Conservation (phyloP, 768 basidiomycete species). For the Boletus fagicola region DNA sequence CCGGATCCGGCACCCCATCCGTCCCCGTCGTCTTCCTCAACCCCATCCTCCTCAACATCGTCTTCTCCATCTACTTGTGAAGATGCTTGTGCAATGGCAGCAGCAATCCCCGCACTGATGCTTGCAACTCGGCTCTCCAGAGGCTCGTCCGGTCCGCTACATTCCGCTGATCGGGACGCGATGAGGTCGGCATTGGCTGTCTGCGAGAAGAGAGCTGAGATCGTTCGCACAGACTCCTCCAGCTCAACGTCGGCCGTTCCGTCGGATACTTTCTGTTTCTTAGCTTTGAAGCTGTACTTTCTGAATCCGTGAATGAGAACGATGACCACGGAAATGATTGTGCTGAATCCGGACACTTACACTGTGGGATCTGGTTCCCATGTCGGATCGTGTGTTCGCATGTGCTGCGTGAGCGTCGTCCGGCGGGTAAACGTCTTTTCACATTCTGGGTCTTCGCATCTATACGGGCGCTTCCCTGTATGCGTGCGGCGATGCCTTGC, state of each 20-base stretch:
- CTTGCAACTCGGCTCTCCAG: slow-evolving; percentile 69
- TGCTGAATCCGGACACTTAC: slow-evolving; percentile 43
- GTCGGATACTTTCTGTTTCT: slow-evolving; percentile 52
- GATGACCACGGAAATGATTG: neutral
- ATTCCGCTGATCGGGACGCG: slow-evolving; percentile 34
- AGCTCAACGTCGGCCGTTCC: slow-evolving; percentile 59
- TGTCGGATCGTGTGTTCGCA: slow-evolving; percentile 81
- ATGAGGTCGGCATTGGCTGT: slow-evolving; percentile 39
- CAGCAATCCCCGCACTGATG: slow-evolving; percentile 78
- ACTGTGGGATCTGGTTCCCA: slow-evolving; percentile 85
- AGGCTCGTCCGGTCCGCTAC: slow-evolving; percentile 36
- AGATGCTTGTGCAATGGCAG: slow-evolving; percentile 73
- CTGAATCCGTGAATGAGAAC: slow-evolving; percentile 37
- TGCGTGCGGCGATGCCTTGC: slow-evolving; percentile 90
- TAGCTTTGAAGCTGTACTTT: slow-evolving; percentile 77
- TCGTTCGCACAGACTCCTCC: slow-evolving; percentile 71
- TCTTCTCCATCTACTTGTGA: slow-evolving; percentile 57
- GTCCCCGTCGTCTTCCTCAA: slow-evolving; percentile 43
- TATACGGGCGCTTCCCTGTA: slow-evolving; percentile 83
- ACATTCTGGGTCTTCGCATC: slow-evolving; percentile 78
- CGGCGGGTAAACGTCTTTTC: slow-evolving; percentile 87
- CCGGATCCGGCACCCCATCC: slow-evolving; percentile 44
- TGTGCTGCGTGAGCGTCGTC: slow-evolving; percentile 82
- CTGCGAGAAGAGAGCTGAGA: slow-evolving; percentile 64
- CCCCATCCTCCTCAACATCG: slow-evolving; percentile 39